These are phyloP conservation scores for Aurinia saxatilis DNA, from an alignment of 345 rosid species.

Conservation along the genomic window DNA sequence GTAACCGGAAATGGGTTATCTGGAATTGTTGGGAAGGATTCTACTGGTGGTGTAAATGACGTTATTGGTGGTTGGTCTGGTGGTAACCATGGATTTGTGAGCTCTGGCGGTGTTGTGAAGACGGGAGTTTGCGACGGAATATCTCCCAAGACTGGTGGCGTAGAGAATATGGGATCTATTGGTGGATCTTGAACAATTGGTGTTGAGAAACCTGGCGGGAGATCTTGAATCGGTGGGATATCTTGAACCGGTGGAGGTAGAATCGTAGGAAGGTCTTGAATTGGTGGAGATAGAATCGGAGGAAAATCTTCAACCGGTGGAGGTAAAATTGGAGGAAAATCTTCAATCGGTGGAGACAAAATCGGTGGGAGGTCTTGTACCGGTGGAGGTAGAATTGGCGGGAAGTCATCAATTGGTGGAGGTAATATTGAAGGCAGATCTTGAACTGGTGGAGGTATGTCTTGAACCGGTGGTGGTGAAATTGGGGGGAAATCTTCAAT, in stretches of 20 bases:
- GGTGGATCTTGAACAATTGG: slow-evolving; percentile 18
- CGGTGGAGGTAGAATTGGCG: slow-evolving; percentile 6
- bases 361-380: not conserved
- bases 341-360: not conserved
- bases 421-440: not conserved
- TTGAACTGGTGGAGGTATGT: slow-evolving; percentile 19
- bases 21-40: slow-evolving; percentile 15
- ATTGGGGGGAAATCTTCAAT: not conserved
- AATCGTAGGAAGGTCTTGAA: not conserved
- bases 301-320: not conserved
- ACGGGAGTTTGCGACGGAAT: slow-evolving; percentile 24
- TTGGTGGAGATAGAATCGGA: not conserved
- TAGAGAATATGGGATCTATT: slow-evolving; percentile 15
- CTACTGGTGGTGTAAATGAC: slow-evolving; percentile 23
- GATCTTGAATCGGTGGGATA: not conserved
- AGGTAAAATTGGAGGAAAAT: not conserved
- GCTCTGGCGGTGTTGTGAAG: slow-evolving; percentile 9
- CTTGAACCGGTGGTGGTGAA: slow-evolving; percentile 1
- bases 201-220: not conserved
- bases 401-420: not conserved
- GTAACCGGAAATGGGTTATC: slow-evolving; percentile 21
- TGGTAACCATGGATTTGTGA: slow-evolving; percentile 23
- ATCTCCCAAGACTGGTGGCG: slow-evolving; percentile 21
- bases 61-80: slow-evolving; percentile 21
- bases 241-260: too few relatives aligned